Conservation (phyloP, 768 basidiomycete genomes). For the Hortiboletus campestris region DNA sequence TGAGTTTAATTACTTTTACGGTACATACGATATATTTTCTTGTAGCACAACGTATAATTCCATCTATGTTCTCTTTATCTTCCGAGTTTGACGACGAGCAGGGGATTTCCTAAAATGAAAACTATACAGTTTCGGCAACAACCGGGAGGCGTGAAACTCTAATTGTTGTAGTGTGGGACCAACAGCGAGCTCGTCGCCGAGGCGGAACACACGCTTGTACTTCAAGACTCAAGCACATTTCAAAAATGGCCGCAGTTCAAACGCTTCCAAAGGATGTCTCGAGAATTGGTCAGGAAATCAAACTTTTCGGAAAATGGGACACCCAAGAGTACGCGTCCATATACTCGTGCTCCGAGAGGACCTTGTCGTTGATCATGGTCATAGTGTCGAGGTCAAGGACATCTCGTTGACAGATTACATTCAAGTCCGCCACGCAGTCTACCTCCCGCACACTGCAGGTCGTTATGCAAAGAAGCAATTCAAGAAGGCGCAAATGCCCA, state of each 20-base stretch:
- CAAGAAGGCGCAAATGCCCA: slow-evolving; percentile 99
- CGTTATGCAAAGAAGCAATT: slow-evolving; percentile 99
- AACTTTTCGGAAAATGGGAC: slow-evolving; percentile 99
- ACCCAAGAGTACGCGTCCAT: slow-evolving; percentile 78
- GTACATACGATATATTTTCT: slow-evolving; percentile 18
- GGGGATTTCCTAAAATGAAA: slow-evolving; percentile 3
- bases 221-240: slow-evolving; percentile 33
- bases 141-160: slow-evolving; percentile 29
- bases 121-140: slow-evolving; percentile 31
- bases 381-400: slow-evolving; percentile 96
- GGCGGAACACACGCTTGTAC: slow-evolving; percentile 13
- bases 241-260: slow-evolving; percentile 60
- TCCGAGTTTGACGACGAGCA: background rate
- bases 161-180: slow-evolving; percentile 12
- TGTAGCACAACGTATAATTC: slow-evolving; percentile 9
- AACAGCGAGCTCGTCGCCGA: slow-evolving; percentile 27
- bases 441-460: slow-evolving; percentile 97
- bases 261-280: slow-evolving; percentile 84
- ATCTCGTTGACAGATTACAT: slow-evolving; percentile 99
- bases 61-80: background rate
- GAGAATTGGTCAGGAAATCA: slow-evolving; percentile 80
- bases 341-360: background rate
- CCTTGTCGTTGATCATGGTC: slow-evolving; percentile 17
- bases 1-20: background rate
- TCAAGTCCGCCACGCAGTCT: slow-evolving; percentile 97